Evolutionary conservation across 2,329 filamentous ascomycete genomes (phyloP).

Genomic region (Neofusicoccum umdonicola): DNA sequence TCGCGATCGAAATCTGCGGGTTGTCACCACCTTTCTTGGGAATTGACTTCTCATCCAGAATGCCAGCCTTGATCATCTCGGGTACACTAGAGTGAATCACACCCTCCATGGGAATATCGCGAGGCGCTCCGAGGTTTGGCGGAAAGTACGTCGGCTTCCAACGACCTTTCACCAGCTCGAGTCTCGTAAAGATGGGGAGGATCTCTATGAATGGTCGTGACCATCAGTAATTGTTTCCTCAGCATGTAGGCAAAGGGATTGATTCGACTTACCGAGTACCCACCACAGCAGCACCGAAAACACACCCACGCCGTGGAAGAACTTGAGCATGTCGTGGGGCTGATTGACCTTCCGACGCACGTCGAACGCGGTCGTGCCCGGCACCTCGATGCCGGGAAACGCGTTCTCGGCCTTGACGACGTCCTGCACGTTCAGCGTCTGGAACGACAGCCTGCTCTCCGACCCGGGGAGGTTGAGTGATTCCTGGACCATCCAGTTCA

Average conservation of each 20-base stretch:
- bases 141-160: conserved; percentile 36
- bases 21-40: background rate
- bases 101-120: conserved; percentile 34
- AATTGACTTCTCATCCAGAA: conserved; percentile 15
- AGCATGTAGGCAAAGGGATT: conserved; percentile 18
- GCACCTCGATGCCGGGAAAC: background rate
- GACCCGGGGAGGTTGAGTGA: background rate
- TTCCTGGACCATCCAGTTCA: conserved; percentile 47
- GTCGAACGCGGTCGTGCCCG: conserved; percentile 1
- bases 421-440: background rate
- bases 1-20: background rate
- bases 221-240: conserved; percentile 1
- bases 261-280: conserved; percentile 8
- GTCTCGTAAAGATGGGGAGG: conserved; percentile 36
- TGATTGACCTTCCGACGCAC: background rate
- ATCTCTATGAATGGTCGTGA: conserved; percentile 26
- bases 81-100: conserved; percentile 30
- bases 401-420: background rate
- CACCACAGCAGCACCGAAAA: conserved; percentile 14
- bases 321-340: conserved; percentile 21
- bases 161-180: conserved; percentile 35
- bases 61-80: conserved; percentile 19
- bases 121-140: conserved; percentile 34
- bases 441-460: background rate
- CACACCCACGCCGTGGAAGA: conserved; percentile 10